Conservation (phyloP, 2,329 filamentous ascomycete genomes). For the Pseudomassariella vexata region DNA sequence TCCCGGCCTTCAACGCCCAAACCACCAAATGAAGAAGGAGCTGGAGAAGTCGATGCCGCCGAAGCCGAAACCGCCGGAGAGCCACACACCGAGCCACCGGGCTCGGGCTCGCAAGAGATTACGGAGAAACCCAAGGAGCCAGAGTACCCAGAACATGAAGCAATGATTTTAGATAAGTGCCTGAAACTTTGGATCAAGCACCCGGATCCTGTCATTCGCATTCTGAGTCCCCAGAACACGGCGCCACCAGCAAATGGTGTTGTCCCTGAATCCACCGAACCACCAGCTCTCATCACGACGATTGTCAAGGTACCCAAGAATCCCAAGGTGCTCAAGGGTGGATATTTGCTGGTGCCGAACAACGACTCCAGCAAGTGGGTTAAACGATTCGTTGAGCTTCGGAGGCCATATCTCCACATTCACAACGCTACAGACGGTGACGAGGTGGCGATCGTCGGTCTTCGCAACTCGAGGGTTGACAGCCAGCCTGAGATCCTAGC, state of each 20-base stretch:
- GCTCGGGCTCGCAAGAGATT: constrained; percentile 8
- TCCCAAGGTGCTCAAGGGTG: constrained; percentile 73
- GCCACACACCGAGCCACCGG: constrained; percentile 14
- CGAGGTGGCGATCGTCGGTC: constrained; percentile 81
- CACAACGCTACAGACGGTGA: constrained; percentile 82
- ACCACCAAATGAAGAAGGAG: constrained; percentile 6
- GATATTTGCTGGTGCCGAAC: constrained; percentile 81
- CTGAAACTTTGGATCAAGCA: constrained; percentile 61
- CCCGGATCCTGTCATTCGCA: constrained; percentile 48
- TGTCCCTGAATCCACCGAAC: constrained; percentile 36
- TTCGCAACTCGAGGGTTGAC: constrained; percentile 86
- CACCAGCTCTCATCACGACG: constrained; percentile 66
- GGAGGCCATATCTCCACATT: constrained; percentile 86
- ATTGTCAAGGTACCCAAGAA: constrained; percentile 79
- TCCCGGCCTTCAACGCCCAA: constrained; percentile 34
- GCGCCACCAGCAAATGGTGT: constrained; percentile 63
- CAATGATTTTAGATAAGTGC: constrained; percentile 45
- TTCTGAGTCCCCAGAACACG: constrained; percentile 57
- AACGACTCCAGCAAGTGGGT: constrained; percentile 80
- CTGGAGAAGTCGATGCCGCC: constrained; percentile 1
- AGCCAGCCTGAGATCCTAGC: constrained; percentile 83
- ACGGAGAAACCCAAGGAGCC: constrained; percentile 17
- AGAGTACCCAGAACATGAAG: constrained; percentile 42
- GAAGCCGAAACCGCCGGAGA: constrained; percentile 21
- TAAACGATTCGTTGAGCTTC: constrained; percentile 86